Conservation (phyloP, 2,329 filamentous ascomycete species). For the Monilinia fructicola region DNA sequence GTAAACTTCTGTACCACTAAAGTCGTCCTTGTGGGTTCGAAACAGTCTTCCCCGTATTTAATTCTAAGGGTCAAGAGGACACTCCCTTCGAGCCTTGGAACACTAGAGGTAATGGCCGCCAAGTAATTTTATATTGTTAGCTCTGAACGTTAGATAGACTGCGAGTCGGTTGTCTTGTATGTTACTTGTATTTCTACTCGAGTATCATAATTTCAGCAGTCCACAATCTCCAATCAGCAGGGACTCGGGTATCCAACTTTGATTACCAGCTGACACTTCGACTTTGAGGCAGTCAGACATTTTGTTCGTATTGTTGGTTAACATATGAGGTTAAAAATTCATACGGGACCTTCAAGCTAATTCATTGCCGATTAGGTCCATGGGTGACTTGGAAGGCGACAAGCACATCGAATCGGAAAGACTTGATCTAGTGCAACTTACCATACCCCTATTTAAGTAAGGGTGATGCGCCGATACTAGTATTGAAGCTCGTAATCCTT, state of each 20-base stretch:
- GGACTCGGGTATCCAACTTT: not conserved
- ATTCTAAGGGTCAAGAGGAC: not conserved
- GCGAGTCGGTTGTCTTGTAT: not conserved
- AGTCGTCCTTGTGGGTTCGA: not conserved
- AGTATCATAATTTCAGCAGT: not conserved
- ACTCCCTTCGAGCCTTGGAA: not conserved
- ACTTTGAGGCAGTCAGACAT: too few species aligned
- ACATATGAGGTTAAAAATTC: not conserved
- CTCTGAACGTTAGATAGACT: not conserved
- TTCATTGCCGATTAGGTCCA: not conserved
- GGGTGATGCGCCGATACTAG: conserved; percentile 3
- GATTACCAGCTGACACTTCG: not conserved
- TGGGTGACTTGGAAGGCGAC: not conserved
- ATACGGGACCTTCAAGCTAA: too few species aligned
- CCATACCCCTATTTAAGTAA: not conserved
- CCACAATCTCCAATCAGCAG: not conserved
- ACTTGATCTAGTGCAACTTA: not conserved
- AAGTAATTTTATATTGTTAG: not conserved
- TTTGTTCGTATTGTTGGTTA: not conserved
- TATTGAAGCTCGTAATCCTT: not conserved
- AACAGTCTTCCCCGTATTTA: not conserved
- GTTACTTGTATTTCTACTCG: not conserved
- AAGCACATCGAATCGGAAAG: too few species aligned
- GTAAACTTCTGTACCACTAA: not conserved
- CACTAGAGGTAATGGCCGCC: not conserved